Base-by-base conservation (phyloP, 2,329 filamentous ascomycete species). In the Stromatinia cepivora region DNA sequence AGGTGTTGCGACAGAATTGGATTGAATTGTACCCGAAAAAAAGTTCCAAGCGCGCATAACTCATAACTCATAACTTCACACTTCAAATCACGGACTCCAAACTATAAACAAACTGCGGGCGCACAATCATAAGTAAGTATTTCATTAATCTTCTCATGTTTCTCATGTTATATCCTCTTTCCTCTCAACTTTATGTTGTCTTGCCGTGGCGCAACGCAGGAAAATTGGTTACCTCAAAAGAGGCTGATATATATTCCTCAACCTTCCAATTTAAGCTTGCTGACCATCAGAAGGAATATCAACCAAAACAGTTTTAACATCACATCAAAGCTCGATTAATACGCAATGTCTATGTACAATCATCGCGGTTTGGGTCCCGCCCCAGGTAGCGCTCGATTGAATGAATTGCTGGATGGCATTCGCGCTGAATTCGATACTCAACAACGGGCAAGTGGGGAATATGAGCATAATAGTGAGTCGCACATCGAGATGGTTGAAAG, bases 381-480 rank as follows among this genome's bases (percentile, higher is more conserved):
- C 74, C 90, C 91, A 71, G 86, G 79, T 72, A 85, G 82, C 70
- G 81, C 80, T 64, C 93, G 95, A 75, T 85, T 98, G 76, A 93
- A 91, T 75, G 94, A 99, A 84, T 88, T 98, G 73, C 86, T 99
- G 78, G 94, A 98, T 69, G 91, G 93, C 79, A 88, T 99, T 76
- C 90, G 94, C 78, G 86, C 88, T 77, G 95, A 99, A 81, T 98
- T 97, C 76, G 94, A 98, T 74, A 90, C 86, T 71, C 92, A 96
- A 80, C 86, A 90, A 75, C 89, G 92, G 73, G 89, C 92, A 75
- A 91, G 89, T 73, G 92, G 92, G 79, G 92, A 93, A 76, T 96
- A 93, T 79, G 94, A 99, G 79, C 92, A 94, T 80, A 93, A 97
- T 80, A 91, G 94, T 97, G 88, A 85, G 93, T 89, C 71, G 63